These are phyloP conservation scores for Rosa persica DNA, from an alignment of 306 rosid species.

Conservation along the genomic window DNA sequence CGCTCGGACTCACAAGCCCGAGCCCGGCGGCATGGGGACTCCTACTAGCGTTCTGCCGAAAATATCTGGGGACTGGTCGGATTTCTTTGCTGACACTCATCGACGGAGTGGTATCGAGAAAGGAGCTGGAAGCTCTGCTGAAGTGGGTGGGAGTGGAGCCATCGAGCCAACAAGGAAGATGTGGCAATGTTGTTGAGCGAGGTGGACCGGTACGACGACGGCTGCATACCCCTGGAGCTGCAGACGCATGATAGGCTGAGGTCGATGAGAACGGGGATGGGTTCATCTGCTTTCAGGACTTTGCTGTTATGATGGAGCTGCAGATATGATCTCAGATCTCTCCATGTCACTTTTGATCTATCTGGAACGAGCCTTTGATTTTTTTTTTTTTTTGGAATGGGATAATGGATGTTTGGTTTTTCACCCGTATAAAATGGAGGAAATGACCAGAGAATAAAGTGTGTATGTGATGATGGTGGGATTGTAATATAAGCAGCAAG, in stretches of 20 bases:
- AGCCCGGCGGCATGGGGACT: conserved; percentile 29
- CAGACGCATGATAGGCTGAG: no score
- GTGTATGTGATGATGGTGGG: no score
- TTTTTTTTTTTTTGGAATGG: neutral
- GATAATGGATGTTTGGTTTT: neutral
- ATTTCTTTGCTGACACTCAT: conserved; percentile 31
- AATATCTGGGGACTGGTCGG: conserved; percentile 50
- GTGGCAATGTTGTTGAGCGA: conserved; percentile 64
- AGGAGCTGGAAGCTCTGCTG: conserved; percentile 58
- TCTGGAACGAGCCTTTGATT: no score
- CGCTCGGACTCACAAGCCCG: conserved; percentile 12
- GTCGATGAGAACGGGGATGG: no score
- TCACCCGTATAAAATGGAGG: neutral
- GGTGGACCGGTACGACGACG: conserved; percentile 45
- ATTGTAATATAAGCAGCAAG: no score
- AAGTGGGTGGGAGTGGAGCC: conserved; percentile 47
- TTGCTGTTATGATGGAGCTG: conserved; percentile 78
- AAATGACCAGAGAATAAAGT: neutral
- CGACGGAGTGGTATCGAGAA: conserved; percentile 54
- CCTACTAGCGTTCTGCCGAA: conserved; percentile 69
- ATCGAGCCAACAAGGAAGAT: conserved; percentile 50
- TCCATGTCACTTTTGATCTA: no score
- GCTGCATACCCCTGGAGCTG: conserved; percentile 51
- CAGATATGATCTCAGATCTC: conserved; percentile 30
- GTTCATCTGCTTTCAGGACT: conserved; percentile 51